A percentile compares a stretch with the other conserved stretches of the same genome.
Evolutionary conservation across 768 basidiomycete species (phyloP).

Genomic region (Russula lepida): DNA sequence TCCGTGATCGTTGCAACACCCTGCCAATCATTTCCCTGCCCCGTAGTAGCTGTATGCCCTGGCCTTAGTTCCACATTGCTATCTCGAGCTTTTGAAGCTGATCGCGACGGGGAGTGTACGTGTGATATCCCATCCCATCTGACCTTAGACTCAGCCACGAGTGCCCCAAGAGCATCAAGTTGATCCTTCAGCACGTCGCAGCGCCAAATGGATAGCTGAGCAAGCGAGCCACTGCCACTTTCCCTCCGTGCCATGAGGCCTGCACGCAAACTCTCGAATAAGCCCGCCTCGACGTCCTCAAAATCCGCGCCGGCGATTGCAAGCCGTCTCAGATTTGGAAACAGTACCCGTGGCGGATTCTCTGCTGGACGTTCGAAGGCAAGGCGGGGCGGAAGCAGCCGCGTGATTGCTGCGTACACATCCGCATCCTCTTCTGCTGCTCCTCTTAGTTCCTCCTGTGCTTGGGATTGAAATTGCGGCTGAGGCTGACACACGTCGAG

Average conservation of each 20-base stretch:
- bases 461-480: not conserved
- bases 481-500: not conserved
- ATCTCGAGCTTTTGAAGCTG: not conserved
- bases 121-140: conserved; percentile 11
- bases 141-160: conserved; percentile 13
- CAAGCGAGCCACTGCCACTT: not conserved
- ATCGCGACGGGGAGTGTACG: not conserved
- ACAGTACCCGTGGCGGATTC: not conserved
- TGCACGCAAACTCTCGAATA: conserved; percentile 7
- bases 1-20: not conserved
- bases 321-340: conserved; percentile 10
- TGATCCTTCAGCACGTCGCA: conserved; percentile 12
- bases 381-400: conserved; percentile 5
- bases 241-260: conserved; percentile 8
- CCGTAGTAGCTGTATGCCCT: not conserved
- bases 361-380: conserved; percentile 2
- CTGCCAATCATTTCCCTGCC: not conserved
- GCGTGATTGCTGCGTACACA: conserved; percentile 9
- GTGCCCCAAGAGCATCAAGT: conserved; percentile 4
- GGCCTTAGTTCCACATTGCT: not conserved
- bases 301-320: conserved; percentile 10
- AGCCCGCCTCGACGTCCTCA: not conserved
- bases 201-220: conserved; percentile 11
- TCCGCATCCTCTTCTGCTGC: not conserved
- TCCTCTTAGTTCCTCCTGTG: not conserved